Percentiles rank a stretch among this genome's conserved stretches.
phyloP scores from a whole-genome alignment of 208 protist genomes.

The Perkinsela sp. region DNA sequence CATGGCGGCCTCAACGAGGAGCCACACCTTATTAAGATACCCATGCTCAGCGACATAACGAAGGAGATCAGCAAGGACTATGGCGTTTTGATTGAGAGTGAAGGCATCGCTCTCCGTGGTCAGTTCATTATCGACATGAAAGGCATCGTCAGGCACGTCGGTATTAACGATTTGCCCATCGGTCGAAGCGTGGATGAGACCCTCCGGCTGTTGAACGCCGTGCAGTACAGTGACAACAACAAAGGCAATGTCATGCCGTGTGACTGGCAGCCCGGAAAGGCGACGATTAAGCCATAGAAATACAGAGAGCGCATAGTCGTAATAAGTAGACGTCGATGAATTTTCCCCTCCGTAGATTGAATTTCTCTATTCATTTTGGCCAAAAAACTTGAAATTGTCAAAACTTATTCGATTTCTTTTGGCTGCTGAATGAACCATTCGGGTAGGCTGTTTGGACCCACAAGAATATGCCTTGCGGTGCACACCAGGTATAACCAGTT shows the following conservation, averaged over 20 bases:
- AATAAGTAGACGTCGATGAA: conserved; percentile 6
- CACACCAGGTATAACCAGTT: not conserved
- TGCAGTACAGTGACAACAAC: conserved; percentile 77
- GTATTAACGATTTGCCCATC: conserved; percentile 80
- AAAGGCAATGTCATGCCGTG: conserved; percentile 71
- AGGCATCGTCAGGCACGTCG: conserved; percentile 60
- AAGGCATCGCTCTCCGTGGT: conserved; percentile 50
- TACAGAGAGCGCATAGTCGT: conserved; percentile 70
- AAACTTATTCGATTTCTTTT: too few relatives aligned
- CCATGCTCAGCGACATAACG: conserved; percentile 75
- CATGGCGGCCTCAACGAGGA: conserved; percentile 73
- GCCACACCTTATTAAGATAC: conserved; percentile 51
- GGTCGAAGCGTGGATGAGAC: conserved; percentile 79
- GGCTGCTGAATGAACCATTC: not conserved
- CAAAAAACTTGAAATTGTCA: too few relatives aligned
- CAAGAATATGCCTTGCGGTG: not conserved
- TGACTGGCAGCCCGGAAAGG: conserved; percentile 67
- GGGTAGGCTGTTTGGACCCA: not conserved
- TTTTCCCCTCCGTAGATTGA: not conserved
- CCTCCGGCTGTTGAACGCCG: conserved; percentile 75
- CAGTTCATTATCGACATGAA: conserved; percentile 83
- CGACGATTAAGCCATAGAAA: conserved; percentile 64
- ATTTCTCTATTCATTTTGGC: not conserved
- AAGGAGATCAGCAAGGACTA: conserved; percentile 73
- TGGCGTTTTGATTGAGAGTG: conserved; percentile 67